Conservation (phyloP, 176 grass and related monocot species). For the Lolium perenne region DNA sequence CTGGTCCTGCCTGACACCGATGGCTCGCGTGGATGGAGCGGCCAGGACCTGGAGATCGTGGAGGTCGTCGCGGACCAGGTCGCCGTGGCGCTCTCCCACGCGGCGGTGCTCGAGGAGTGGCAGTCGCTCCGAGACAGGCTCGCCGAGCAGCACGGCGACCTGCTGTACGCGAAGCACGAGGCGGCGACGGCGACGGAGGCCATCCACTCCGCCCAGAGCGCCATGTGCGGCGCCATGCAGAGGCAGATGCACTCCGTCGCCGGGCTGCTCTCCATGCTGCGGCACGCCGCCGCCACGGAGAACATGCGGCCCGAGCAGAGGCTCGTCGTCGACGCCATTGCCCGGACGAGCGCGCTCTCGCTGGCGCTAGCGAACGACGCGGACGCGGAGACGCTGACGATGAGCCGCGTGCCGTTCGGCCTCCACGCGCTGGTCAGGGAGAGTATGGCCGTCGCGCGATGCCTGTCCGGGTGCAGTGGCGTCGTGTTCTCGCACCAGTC, state of each 20-base stretch:
- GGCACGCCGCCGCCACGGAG: no score
- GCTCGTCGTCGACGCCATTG: no score
- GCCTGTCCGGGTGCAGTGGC: conserved; percentile 40
- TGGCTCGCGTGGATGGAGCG: conserved; percentile 29
- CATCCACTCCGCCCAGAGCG: no score
- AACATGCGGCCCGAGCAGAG: no score
- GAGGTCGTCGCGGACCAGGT: conserved; percentile 61
- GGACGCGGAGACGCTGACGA: conserved; percentile 48
- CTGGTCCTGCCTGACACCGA: conserved; percentile 41
- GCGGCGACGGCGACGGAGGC: no score
- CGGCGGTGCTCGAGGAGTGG: conserved; percentile 49
- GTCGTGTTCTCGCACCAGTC: conserved; percentile 32
- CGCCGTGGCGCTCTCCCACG: conserved; percentile 53
- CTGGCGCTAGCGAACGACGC: conserved; percentile 57
- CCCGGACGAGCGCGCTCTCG: conserved; percentile 15
- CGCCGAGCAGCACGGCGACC: neutral
- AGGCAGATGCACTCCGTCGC: no score
- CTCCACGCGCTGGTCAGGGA: conserved; percentile 46
- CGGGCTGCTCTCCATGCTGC: no score
- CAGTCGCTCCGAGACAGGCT: conserved; percentile 31
- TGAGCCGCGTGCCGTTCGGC: conserved; percentile 42
- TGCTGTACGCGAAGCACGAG: no score
- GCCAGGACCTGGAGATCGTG: conserved; percentile 59
- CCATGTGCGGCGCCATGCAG: no score
- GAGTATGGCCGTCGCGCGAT: conserved; percentile 25